Evolutionary conservation across 2,329 filamentous ascomycete species (phyloP).

Genomic region (Colletotrichum cordylinicola): DNA sequence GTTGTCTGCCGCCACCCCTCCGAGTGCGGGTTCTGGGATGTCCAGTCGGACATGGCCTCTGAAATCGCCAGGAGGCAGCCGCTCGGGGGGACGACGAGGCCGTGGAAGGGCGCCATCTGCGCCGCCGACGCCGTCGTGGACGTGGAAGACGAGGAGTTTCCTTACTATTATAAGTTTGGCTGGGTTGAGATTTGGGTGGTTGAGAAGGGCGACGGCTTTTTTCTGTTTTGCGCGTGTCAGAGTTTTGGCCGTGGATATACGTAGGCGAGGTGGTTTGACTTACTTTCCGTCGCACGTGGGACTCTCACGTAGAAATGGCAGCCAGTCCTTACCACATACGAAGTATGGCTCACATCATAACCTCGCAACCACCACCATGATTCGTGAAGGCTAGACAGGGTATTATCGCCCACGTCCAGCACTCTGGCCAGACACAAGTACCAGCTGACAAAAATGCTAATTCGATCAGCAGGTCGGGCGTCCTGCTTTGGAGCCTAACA

Average conservation of each 20-base stretch:
- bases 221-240: not conserved
- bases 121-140: not conserved
- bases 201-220: fast-evolving
- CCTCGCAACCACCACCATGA: not conserved
- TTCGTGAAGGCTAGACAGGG: not conserved
- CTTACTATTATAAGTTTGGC: not conserved
- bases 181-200: not conserved
- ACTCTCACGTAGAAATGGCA: not conserved
- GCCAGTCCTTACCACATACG: not conserved
- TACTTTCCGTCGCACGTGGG: fast-evolving
- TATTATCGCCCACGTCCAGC: too few relatives aligned
- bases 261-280: not conserved
- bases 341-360: not conserved
- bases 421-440: too few relatives aligned
- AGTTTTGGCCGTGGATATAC: fast-evolving
- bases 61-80: not conserved
- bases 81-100: not conserved
- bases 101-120: not conserved
- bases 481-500: too few relatives aligned
- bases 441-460: too few relatives aligned
- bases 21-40: not conserved
- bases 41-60: not conserved
- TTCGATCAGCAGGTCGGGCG: too few relatives aligned
- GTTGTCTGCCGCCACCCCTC: not conserved
- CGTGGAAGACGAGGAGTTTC: not conserved